Evolutionary conservation across 768 basidiomycete genomes (phyloP).

Genomic region (Tylopilus sp.): DNA sequence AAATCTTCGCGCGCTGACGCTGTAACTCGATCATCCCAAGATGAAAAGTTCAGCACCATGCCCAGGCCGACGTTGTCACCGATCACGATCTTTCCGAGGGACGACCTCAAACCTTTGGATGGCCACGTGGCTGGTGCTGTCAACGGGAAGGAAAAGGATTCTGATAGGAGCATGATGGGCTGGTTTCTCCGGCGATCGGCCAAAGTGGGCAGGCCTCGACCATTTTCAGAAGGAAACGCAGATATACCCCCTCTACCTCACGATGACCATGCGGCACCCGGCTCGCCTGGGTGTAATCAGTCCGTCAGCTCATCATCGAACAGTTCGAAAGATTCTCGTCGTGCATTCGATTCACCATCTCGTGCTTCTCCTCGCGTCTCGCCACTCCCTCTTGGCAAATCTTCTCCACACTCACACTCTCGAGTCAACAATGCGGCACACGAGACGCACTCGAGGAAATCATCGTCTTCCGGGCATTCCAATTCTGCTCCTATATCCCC

Average conservation of each 20-base stretch:
- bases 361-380: constrained; percentile 6
- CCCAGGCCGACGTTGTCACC: constrained; percentile 13
- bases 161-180: constrained; percentile 37
- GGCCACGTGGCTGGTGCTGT: constrained; percentile 30
- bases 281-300: constrained; percentile 22
- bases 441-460: constrained; percentile 23
- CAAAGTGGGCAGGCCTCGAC: constrained; percentile 21
- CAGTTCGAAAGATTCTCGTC: constrained; percentile 28
- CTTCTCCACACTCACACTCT: constrained; percentile 1
- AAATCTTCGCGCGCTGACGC: constrained; percentile 14
- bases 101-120: constrained; percentile 23
- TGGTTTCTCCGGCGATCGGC: constrained; percentile 32
- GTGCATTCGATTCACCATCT: constrained; percentile 16
- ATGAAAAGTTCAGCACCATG: constrained; percentile 21
- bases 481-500: constrained; percentile 8
- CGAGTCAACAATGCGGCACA: background rate
- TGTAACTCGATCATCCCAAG: constrained; percentile 24
- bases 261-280: constrained; percentile 5
- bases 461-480: constrained; percentile 16
- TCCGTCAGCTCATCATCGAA: constrained; percentile 20
- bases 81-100: constrained; percentile 18
- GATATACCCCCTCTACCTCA: constrained; percentile 15
- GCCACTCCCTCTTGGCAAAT: constrained; percentile 15
- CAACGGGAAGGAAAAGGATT: constrained; percentile 34
- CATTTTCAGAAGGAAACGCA: constrained; percentile 17